Evolutionary conservation across 2,329 filamentous ascomycete species (phyloP).

Genomic region (Nemania diffusa): DNA sequence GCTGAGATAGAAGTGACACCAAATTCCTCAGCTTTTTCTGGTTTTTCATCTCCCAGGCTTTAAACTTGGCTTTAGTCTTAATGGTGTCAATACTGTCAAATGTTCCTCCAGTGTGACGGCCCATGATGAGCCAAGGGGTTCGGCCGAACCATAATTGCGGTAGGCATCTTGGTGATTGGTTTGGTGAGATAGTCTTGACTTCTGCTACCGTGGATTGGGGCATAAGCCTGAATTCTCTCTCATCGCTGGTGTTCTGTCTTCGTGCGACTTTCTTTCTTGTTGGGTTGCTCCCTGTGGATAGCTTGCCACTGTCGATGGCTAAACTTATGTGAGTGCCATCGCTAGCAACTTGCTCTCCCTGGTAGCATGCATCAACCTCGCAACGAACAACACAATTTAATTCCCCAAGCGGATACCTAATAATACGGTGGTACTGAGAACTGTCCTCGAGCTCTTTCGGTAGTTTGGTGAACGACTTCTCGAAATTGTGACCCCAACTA

Average conservation of each 20-base stretch:
- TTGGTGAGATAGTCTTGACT: slow-evolving; percentile 34
- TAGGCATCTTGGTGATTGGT: not conserved
- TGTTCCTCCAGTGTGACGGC: not conserved
- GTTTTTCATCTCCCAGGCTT: slow-evolving; percentile 3
- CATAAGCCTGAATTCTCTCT: slow-evolving; percentile 10
- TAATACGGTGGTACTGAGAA: slow-evolving; percentile 39
- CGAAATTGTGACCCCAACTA: slow-evolving; percentile 48
- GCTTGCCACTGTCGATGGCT: not conserved
- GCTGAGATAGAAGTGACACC: slow-evolving; percentile 14
- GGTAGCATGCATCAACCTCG: slow-evolving; percentile 44
- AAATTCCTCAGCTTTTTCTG: slow-evolving; percentile 3
- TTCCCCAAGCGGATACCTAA: slow-evolving; percentile 41
- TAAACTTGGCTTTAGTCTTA: not conserved
- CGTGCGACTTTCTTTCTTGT: not conserved
- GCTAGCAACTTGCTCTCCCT: not conserved
- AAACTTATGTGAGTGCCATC: not conserved
- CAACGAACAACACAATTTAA: slow-evolving; percentile 43
- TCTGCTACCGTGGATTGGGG: slow-evolving; percentile 36
- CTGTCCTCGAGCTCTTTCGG: slow-evolving; percentile 36
- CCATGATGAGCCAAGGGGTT: slow-evolving; percentile 37
- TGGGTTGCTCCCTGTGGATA: not conserved
- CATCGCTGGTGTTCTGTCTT: not conserved
- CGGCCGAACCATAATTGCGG: slow-evolving; percentile 44
- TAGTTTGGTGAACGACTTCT: slow-evolving; percentile 42
- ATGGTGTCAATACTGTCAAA: not conserved